Base-by-base conservation (phyloP, 306 rosid species). In the Cicer bijugum region DNA sequence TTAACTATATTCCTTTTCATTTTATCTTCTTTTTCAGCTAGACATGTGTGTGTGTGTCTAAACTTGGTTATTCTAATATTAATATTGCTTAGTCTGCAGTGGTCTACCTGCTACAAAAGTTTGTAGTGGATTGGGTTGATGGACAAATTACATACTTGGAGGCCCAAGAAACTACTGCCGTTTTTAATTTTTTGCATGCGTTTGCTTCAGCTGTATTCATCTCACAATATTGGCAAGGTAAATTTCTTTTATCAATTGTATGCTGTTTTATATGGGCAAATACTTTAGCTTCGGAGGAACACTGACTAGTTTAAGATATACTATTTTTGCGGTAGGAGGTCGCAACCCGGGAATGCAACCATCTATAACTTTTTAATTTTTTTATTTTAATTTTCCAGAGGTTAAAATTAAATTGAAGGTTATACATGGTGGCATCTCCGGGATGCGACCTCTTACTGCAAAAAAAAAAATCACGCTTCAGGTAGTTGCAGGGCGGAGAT, bases 171-270 rank as follows among this genome's bases (percentile, higher is more conserved):
- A 93, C 98, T 67, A 85, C 87, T 38, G 73, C 80, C 19, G 92
- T 89, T 72, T 86, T 91, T 75, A 78, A 88, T 17, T 80, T 93
- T 93, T 76, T 91, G 97, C 85, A 91, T 84, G 94, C 84, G 81
- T 80, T 88, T 93, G 91, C 96, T 93, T 82, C 94, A 91, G 83
- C 83, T 91, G 51, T 93, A 93, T 82, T 91, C 98, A 44, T 83
- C 92, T 66, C 97, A 93, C 82, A 93, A 93, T 80, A 88, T 93
- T 70, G 97, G 98, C 88, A 93, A 89, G 96, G 98, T 93, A 80
- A 63, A 33, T 44, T 78, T 79, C 73, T 77, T 46, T 53, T 72
- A 20, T 51, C 58, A 57, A 10, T 53, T 43, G 23, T 20, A 44
- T 67, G 14, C 12, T 62, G 23, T 52, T 68, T 82, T 61, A 11